Conservation (phyloP, 116 monocot genomes). For the Trichopus zeylanicus region DNA sequence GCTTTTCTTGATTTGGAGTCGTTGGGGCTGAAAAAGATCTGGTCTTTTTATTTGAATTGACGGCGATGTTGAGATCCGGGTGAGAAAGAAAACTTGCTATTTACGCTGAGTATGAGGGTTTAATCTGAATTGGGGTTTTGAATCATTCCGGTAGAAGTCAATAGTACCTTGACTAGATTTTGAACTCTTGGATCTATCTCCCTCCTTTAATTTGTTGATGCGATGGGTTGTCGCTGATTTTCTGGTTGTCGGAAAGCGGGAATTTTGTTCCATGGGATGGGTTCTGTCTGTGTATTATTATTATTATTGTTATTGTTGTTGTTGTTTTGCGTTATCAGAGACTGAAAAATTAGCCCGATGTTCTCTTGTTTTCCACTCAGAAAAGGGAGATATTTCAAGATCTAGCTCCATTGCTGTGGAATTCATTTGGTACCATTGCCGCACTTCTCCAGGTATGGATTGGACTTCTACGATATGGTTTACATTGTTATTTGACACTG, state of each 20-base stretch:
- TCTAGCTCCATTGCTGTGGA: slow-evolving; percentile 35
- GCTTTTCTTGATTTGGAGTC: not conserved
- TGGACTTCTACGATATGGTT: not conserved
- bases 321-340: not conserved
- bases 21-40: not conserved
- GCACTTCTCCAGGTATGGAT: slow-evolving; percentile 48
- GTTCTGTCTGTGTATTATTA: not conserved
- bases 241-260: not conserved
- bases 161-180: too few species aligned
- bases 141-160: too few species aligned
- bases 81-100: too few species aligned
- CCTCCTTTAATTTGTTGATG: not conserved
- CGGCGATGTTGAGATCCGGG: not conserved
- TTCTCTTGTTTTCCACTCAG: slow-evolving; percentile 5
- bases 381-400: slow-evolving; percentile 36
- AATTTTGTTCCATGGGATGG: not conserved
- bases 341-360: not conserved
- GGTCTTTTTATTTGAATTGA: not conserved
- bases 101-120: too few species aligned
- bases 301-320: not conserved
- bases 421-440: slow-evolving; percentile 34
- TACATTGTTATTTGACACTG: too few species aligned
- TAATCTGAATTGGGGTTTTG: too few species aligned
- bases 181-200: not conserved
- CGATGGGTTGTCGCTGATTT: not conserved